Evolutionary conservation across 2,329 filamentous ascomycete genomes (phyloP).

Genomic region (Myriosclerotinia curreyana): DNA sequence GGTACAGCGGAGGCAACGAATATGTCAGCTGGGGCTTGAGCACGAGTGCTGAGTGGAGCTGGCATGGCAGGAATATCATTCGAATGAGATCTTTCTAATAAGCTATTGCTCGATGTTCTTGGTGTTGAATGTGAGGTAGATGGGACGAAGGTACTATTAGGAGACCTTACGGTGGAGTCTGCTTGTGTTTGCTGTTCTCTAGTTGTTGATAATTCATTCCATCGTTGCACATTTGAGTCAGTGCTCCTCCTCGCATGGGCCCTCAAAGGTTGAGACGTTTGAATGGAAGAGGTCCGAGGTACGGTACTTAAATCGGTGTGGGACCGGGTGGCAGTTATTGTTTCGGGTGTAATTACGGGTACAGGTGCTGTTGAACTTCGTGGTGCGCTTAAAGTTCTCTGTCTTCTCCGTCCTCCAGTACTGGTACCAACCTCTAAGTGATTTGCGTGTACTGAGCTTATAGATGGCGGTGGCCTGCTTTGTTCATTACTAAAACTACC

Average conservation of each 20-base stretch:
- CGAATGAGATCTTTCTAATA: background rate
- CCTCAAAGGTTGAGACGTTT: constrained; percentile 24
- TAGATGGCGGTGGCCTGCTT: constrained; percentile 48
- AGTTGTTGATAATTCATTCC: constrained; percentile 27
- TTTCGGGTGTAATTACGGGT: constrained; percentile 43
- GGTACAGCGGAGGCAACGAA: constrained; percentile 28
- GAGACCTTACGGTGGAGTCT: constrained; percentile 17
- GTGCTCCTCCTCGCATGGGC: constrained; percentile 36
- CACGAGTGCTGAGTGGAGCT: constrained; percentile 27
- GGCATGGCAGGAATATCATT: constrained; percentile 5
- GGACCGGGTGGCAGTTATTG: constrained; percentile 56
- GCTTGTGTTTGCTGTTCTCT: constrained; percentile 16
- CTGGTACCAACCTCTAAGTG: constrained; percentile 50
- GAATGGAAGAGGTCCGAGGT: constrained; percentile 35
- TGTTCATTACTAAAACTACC: constrained; percentile 48
- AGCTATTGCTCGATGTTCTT: constrained; percentile 14
- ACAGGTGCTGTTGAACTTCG: constrained; percentile 53
- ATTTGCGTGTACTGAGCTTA: constrained; percentile 46
- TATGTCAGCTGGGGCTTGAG: constrained; percentile 30
- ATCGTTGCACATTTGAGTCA: constrained; percentile 32
- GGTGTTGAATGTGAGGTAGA: constrained; percentile 24
- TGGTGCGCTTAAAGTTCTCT: constrained; percentile 51
- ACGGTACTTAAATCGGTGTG: constrained; percentile 59
- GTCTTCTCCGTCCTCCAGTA: constrained; percentile 48
- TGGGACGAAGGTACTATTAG: constrained; percentile 8